Evolutionary conservation across 1,284 basidiomycete genomes (phyloP).

Genomic region (Fomitopsis betulina): DNA sequence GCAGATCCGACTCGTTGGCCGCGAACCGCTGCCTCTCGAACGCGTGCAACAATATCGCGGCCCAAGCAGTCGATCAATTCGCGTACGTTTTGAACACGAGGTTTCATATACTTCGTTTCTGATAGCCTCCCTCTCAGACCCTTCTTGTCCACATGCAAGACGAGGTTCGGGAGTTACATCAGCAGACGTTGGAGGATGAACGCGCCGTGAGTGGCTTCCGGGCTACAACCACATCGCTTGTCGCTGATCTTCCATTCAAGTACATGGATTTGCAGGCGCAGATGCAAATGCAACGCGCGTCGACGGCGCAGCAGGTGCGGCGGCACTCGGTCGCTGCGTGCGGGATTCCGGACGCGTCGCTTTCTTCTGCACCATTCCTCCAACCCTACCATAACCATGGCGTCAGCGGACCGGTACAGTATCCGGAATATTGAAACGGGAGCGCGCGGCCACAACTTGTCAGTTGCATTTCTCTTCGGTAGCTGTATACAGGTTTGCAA

Average conservation of each 20-base stretch:
- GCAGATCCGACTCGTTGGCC: conserved; percentile 47
- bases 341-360: conserved; percentile 5
- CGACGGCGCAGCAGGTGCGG: conserved; percentile 10
- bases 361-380: neutral
- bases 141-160: conserved; percentile 66
- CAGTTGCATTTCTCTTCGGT: too few species aligned
- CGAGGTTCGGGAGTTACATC: conserved; percentile 42
- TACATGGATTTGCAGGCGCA: conserved; percentile 23
- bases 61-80: conserved; percentile 51
- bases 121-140: conserved; percentile 21
- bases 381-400: neutral
- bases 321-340: conserved; percentile 16
- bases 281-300: conserved; percentile 10
- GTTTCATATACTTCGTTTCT: neutral
- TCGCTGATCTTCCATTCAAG: conserved; percentile 9
- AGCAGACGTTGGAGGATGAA: conserved; percentile 46
- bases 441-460: neutral
- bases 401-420: neutral
- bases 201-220: conserved; percentile 36
- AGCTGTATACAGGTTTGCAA: too few species aligned
- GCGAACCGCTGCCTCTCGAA: conserved; percentile 45
- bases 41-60: conserved; percentile 52
- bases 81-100: conserved; percentile 26
- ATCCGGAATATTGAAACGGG: neutral
- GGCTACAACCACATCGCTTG: neutral